Evolutionary conservation across 306 rosid species (phyloP), one percentile per base, ranked within the genome.

Genomic region (Prinsepia uniflora): DNA sequence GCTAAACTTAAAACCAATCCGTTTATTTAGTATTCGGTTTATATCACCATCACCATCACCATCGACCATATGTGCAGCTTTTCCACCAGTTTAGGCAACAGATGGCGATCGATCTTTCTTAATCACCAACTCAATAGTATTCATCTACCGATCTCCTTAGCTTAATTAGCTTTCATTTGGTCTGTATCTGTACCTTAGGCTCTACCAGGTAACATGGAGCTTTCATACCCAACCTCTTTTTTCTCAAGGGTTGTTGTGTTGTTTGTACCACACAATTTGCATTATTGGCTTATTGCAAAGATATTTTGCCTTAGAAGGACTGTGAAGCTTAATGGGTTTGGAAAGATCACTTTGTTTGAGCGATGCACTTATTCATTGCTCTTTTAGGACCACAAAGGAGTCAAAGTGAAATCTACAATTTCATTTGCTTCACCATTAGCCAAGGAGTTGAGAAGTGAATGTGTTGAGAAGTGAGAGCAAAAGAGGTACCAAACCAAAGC

Each of bases 31-130:
- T 24, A n/a, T n/a, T n/a, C n/a, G n/a, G n/a, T n/a, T n/a, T n/a
- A n/a, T n/a, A n/a, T n/a, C n/a, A n/a, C n/a, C n/a, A n/a, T n/a
- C n/a, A n/a, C 2, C 45, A 22, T 22, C 39, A 56, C 8, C 5
- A 59, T 12, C 67, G 56, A 55, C 19, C 60, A 7, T 48, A 19
- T 39, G 46, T 45, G 30, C 39, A 75, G 44, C 34, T 46, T 45
- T 72, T 49, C 19, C 41, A 5, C 19, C 18, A 46, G 10, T 55
- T 10, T 55, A 19, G 68, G 72, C 50, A 15, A 15, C 58, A 48
- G 74, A 63, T 74, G 65, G 72, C 19, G 79, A 79, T 68, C 13
- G 71, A 49, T 72, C 40, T 5, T 20, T n/a, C 56, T 57, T 10
- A 8, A 67, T 56, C 34, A 53, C 73, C 64, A 20, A 55, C 30